These are phyloP conservation scores for Entomortierella chlamydospora DNA, from an alignment of 192 early-diverging fungal species.

Conservation along the genomic window DNA sequence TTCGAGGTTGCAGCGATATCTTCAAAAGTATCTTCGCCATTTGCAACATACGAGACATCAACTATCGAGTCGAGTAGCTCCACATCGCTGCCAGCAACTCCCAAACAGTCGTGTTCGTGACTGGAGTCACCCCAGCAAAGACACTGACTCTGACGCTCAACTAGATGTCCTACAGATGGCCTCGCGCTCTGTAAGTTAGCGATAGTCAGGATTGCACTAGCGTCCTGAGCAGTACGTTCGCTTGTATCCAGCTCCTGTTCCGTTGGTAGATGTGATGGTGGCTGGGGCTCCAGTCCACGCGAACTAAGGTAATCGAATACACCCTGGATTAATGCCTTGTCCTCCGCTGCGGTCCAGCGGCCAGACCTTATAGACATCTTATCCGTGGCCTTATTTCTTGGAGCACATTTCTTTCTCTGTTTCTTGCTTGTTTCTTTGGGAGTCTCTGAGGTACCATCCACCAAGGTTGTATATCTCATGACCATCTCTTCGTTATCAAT, in stretches of 20 bases:
- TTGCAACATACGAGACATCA: background rate
- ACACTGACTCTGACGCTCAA: background rate
- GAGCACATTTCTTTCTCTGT: background rate
- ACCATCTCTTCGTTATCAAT: too few relatives aligned
- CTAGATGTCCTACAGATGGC: too few relatives aligned
- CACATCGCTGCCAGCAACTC: background rate
- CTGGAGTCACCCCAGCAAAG: too few relatives aligned
- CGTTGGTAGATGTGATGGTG: background rate
- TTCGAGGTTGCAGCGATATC: too few relatives aligned
- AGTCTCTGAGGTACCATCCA: too few relatives aligned
- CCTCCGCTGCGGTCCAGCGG: slow-evolving; percentile 6
- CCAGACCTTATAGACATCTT: background rate
- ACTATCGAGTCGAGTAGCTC: background rate
- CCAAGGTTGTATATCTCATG: too few relatives aligned
- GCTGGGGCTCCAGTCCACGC: background rate
- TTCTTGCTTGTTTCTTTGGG: background rate
- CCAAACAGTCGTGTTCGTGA: background rate
- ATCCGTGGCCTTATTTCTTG: background rate
- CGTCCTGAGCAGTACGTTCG: background rate
- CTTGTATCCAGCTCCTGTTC: background rate
- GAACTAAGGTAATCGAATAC: background rate
- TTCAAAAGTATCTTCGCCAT: background rate
- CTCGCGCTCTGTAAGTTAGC: too few relatives aligned
- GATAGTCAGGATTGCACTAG: background rate
- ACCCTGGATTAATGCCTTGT: background rate